Evolutionary conservation across 495 filamentous ascomycete species (phyloP).

Genomic region (Penicillium robsamsonii): DNA sequence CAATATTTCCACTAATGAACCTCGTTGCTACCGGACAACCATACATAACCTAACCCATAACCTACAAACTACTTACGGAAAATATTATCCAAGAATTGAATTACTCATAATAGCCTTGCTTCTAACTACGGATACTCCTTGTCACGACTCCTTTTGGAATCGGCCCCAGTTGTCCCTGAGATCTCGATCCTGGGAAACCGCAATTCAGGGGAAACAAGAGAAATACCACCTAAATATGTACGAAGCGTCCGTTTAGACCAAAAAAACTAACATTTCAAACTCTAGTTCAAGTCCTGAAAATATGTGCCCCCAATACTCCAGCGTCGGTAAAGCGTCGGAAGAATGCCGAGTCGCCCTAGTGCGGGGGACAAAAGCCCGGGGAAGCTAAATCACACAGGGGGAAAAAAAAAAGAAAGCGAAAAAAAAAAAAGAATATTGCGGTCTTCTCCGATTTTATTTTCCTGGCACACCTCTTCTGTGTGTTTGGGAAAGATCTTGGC

Average conservation of each 20-base stretch:
- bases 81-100: neutral
- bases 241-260: neutral
- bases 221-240: too few species aligned
- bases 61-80: neutral
- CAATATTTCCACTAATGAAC: neutral
- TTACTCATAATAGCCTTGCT: neutral
- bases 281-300: neutral
- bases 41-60: neutral
- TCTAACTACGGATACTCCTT: neutral
- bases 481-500: neutral
- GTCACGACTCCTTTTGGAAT: neutral
- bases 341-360: constrained; percentile 18
- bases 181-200: constrained; percentile 8
- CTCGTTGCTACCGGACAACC: neutral
- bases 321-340: constrained; percentile 14
- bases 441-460: neutral
- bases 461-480: neutral
- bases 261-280: neutral
- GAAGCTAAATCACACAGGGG: constrained; percentile 14
- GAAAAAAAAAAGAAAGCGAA: neutral
- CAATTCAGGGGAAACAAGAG: neutral
- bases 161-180: neutral
- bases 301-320: neutral
- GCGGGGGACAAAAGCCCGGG: constrained; percentile 20
- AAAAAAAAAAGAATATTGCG: neutral